phyloP scores from a whole-genome alignment of 2,329 filamentous ascomycete genomes.

The Zymoseptoria tritici region DNA sequence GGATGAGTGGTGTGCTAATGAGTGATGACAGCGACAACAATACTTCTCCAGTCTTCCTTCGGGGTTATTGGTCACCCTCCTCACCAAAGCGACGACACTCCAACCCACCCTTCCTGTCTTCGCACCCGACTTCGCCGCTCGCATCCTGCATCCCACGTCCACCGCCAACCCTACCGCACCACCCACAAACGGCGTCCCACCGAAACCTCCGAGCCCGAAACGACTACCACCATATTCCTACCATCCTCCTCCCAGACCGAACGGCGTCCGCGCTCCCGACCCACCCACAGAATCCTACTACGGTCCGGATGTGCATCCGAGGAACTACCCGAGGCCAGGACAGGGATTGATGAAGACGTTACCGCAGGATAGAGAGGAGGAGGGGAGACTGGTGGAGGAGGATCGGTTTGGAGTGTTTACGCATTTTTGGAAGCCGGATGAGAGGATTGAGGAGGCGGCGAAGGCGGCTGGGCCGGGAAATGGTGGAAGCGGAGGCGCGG shows the following conservation, averaged over 20 bases:
- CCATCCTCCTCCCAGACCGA: neutral
- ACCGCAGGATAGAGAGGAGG: slow-evolving; percentile 50
- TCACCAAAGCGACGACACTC: slow-evolving; percentile 54
- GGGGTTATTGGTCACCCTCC: slow-evolving; percentile 55
- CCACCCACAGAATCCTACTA: slow-evolving; percentile 35
- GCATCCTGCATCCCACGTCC: slow-evolving; percentile 25
- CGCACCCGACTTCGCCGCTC: slow-evolving; percentile 27
- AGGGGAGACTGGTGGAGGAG: slow-evolving; percentile 57
- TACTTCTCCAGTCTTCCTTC: slow-evolving; percentile 58
- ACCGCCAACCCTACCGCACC: slow-evolving; percentile 8
- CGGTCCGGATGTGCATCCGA: slow-evolving; percentile 42
- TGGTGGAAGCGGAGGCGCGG: neutral
- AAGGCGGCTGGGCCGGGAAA: slow-evolving; percentile 1
- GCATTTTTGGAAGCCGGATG: slow-evolving; percentile 33
- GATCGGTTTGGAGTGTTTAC: slow-evolving; percentile 48
- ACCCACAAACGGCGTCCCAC: slow-evolving; percentile 7
- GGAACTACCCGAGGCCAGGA: slow-evolving; percentile 56
- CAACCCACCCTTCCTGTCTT: slow-evolving; percentile 63
- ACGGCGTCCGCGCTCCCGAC: neutral
- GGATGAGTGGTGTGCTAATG: neutral
- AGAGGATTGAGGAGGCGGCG: neutral
- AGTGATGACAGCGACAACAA: slow-evolving; percentile 17
- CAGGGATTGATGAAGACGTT: slow-evolving; percentile 50
- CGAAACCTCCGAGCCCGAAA: neutral
- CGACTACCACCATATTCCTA: neutral